Base-by-base conservation (phyloP, 2,329 filamentous ascomycete species). In the Aspergillus ustus region DNA sequence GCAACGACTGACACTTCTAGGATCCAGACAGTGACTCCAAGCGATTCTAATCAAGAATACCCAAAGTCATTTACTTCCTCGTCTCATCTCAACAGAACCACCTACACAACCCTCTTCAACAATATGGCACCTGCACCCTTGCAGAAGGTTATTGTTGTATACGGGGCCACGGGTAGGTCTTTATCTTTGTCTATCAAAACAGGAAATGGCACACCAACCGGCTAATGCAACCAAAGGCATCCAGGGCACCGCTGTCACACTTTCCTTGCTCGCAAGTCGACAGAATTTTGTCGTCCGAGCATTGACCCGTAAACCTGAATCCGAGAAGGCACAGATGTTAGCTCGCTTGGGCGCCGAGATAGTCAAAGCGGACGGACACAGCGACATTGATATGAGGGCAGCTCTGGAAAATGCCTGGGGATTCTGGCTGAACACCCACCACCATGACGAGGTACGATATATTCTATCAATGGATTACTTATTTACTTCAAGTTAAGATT, bases 401-500 rank as follows among this genome's bases (percentile, higher is more conserved):
- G 50, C 50, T 1, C 19, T 52, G 34, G 34, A 37, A 15, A 13
- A 37, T 37, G 7, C 34, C 11, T 37, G 34, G 34, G 34, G 34
- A 4, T 13, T 37, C 4, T 17, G 45, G 37, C 13, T 57, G 25
- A 46, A 28, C 19, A 37, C 34, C 11, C 28, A 28, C 25, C 43
- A 20, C 40, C n/a, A 34, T 28, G 48, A 46, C 54, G 43, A 46
- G 48, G 44, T 46, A 57, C 40, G 44, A 29, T 28, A 45, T 48
- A 22, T 7, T 57, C 19, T 48, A 34, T 37, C 43, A 2, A 11
- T 37, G 31, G 4, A 37, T 6, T 37, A 9, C n/a, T n/a, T n/a
- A n/a, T n/a, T n/a, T n/a, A n/a, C n/a, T 37, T 7, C 4, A 11
- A 37, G 9, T 13, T 9, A 13, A 37, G 7, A 37, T 37, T 2